phyloP scores from a whole-genome alignment of 2,329 filamentous ascomycete species.

The Verticillium alfalfae region DNA sequence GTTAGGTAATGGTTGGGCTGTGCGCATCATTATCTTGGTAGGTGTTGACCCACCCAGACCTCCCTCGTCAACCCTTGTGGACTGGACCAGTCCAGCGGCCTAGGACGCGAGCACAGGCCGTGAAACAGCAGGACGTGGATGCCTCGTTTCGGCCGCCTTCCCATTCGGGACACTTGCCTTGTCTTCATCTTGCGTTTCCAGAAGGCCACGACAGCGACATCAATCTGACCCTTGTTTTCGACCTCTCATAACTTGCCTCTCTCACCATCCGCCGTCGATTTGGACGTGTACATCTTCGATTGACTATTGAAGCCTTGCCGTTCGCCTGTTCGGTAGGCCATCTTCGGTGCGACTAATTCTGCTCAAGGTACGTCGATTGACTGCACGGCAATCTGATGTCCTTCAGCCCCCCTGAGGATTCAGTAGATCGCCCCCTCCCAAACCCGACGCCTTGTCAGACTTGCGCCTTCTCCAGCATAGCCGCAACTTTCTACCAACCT shows the following conservation, averaged over 20 bases:
- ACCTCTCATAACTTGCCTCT: neutral
- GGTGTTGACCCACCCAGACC: neutral
- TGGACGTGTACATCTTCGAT: neutral
- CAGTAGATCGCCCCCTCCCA: neutral
- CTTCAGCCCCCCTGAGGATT: neutral
- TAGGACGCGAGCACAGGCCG: neutral
- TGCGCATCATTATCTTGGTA: neutral
- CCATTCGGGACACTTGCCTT: neutral
- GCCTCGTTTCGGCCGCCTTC: neutral
- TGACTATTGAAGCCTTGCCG: neutral
- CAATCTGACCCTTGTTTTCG: neutral
- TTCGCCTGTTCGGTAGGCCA: neutral
- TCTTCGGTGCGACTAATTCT: neutral
- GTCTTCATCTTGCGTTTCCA: neutral
- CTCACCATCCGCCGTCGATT: neutral
- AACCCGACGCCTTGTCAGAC: neutral
- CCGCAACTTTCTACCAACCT: neutral
- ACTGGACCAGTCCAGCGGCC: neutral
- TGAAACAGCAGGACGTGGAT: neutral
- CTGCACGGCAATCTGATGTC: neutral
- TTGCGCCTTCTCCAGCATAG: neutral
- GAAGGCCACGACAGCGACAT: neutral
- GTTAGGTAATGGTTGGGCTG: neutral
- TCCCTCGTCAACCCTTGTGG: neutral
- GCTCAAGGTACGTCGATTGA: neutral